phyloP scores from a whole-genome alignment of 2,329 filamentous ascomycete genomes.

The Calycina herbarum region DNA sequence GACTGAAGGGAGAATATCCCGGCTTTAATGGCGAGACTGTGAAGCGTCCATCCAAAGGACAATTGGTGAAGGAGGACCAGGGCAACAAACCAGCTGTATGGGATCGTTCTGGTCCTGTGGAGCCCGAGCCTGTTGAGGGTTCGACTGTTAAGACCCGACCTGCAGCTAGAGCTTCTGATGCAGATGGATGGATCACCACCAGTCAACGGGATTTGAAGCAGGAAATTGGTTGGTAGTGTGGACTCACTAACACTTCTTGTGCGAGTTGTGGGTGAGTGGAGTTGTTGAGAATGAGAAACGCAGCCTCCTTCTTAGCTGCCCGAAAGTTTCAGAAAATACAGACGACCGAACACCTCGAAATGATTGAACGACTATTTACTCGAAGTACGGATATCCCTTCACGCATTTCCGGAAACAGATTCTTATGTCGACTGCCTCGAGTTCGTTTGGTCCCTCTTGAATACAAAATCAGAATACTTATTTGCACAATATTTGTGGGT shows the following conservation, averaged over 20 bases:
- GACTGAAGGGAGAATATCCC: neutral
- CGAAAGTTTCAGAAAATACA: neutral
- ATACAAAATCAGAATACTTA: no score
- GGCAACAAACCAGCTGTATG: neutral
- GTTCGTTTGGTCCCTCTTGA: no score
- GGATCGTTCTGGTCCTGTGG: neutral
- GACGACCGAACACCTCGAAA: neutral
- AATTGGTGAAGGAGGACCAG: neutral
- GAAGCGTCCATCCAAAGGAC: no score
- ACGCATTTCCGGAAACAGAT: no score
- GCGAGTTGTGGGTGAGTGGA: neutral
- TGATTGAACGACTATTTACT: neutral
- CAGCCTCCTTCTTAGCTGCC: constrained; percentile 1
- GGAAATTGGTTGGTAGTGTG: neutral
- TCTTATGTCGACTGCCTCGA: no score
- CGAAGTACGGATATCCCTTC: no score
- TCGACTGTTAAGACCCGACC: neutral
- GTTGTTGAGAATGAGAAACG: neutral
- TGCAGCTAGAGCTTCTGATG: neutral
- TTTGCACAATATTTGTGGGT: no score
- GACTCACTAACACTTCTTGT: neutral
- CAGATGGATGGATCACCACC: neutral
- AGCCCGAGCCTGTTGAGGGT: neutral
- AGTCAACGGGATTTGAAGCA: neutral
- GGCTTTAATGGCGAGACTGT: neutral